Conservation (phyloP, 164 flowering plant genomes). For the Warburgia ugandensis region DNA sequence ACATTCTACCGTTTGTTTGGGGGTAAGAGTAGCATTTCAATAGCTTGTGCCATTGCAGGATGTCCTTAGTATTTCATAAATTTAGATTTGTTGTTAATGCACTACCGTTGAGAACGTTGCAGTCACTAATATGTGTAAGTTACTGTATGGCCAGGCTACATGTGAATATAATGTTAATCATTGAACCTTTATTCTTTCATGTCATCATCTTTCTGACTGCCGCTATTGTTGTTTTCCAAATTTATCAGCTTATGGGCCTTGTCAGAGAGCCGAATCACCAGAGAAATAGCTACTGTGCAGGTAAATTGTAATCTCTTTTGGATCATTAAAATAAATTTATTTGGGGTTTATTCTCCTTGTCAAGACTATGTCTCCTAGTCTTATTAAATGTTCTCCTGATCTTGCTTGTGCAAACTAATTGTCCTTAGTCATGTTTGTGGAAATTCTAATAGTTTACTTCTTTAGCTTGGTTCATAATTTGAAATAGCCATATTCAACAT, state of each 20-base stretch:
- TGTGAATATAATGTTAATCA: too few relatives aligned
- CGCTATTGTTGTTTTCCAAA: not conserved
- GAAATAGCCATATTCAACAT: too few relatives aligned
- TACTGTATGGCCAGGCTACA: too few relatives aligned
- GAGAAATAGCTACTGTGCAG: slow-evolving; percentile 23
- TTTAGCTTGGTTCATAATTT: not conserved
- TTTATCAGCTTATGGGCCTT: slow-evolving; percentile 23
- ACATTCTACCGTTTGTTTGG: too few relatives aligned
- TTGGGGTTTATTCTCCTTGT: not conserved
- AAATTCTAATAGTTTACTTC: not conserved
- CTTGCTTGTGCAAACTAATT: too few relatives aligned
- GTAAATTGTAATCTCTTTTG: slow-evolving; percentile 5
- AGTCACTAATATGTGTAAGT: too few relatives aligned
- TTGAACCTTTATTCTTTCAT: not conserved
- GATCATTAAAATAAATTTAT: not conserved
- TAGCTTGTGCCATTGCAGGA: too few relatives aligned
- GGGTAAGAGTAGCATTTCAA: too few relatives aligned
- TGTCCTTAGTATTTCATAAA: too few relatives aligned
- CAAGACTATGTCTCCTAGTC: not conserved
- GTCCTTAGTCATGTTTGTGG: too few relatives aligned
- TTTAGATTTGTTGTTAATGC: too few relatives aligned
- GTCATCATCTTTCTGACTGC: slow-evolving; percentile 4
- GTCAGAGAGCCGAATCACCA: slow-evolving; percentile 17
- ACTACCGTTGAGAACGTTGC: too few relatives aligned
- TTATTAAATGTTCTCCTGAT: not conserved